Evolutionary conservation across 352 stramenopile species (phyloP).

Genomic region (Pythium biforme): DNA sequence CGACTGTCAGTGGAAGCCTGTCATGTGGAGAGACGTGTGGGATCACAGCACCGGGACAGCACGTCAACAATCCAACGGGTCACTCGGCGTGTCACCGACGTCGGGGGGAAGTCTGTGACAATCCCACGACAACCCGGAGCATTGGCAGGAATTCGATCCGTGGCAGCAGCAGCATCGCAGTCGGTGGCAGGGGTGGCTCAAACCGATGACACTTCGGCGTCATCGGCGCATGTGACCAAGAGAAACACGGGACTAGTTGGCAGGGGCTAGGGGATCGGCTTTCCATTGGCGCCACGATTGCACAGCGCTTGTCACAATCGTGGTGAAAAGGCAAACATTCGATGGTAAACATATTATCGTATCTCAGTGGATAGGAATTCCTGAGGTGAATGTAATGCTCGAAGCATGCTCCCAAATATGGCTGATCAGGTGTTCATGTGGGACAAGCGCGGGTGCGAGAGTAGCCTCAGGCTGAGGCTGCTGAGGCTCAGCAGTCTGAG

Average conservation of each 20-base stretch:
- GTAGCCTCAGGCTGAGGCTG: no score
- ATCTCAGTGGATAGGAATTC: background rate
- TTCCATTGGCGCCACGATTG: background rate
- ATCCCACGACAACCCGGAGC: background rate
- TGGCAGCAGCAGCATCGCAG: background rate
- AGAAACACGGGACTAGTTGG: background rate
- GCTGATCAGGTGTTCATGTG: no score
- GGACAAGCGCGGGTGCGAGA: no score
- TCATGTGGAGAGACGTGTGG: background rate
- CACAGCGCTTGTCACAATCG: constrained; percentile 15
- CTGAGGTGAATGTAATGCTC: no score
- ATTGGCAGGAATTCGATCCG: background rate
- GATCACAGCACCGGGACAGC: constrained; percentile 21
- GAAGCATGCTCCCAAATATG: no score
- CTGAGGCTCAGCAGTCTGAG: no score
- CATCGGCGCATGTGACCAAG: constrained; percentile 3
- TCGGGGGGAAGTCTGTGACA: background rate
- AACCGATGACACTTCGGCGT: constrained; percentile 4
- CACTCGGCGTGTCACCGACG: constrained; percentile 17
- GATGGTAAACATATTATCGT: background rate
- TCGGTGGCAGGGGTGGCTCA: constrained; percentile 1
- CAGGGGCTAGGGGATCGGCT: background rate
- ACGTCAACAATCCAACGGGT: constrained; percentile 11
- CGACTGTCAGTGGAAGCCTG: background rate
- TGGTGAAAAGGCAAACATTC: background rate